Evolutionary conservation across 257 asterid genomes (phyloP).

Genomic region (Salvia rosmarinus): DNA sequence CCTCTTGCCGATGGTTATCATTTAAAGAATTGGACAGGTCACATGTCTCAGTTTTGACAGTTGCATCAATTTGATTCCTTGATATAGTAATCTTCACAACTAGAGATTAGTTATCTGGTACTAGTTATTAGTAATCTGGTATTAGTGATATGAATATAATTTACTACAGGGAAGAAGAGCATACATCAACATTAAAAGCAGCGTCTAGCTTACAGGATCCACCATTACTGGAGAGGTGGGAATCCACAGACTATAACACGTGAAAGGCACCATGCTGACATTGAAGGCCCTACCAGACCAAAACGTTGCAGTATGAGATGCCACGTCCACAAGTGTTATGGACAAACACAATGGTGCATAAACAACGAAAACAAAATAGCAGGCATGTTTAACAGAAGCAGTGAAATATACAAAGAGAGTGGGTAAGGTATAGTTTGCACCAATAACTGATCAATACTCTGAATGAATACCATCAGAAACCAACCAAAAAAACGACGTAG

Average conservation of each 20-base stretch:
- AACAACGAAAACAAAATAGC: not conserved
- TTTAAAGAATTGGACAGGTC: conserved; percentile 32
- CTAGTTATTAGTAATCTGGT: conserved; percentile 14
- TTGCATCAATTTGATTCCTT: conserved; percentile 52
- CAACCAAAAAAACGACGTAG: conserved; percentile 5
- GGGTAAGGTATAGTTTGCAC: conserved; percentile 9
- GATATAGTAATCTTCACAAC: conserved; percentile 49
- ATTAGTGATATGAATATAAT: conserved; percentile 7
- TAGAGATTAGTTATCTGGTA: conserved; percentile 18
- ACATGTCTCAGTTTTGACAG: conserved; percentile 44
- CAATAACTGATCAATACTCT: not conserved
- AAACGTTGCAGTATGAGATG: conserved; percentile 29
- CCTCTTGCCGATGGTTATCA: conserved; percentile 33
- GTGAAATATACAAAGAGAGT: not conserved
- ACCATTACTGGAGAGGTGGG: conserved; percentile 58
- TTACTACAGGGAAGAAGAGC: conserved; percentile 27
- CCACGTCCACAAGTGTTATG: not conserved
- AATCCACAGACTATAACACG: conserved; percentile 75
- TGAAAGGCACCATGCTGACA: conserved; percentile 65
- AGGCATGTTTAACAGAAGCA: not conserved
- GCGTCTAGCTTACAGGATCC: conserved; percentile 70
- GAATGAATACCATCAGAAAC: conserved; percentile 3
- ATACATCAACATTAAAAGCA: conserved; percentile 65
- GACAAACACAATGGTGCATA: conserved; percentile 7
- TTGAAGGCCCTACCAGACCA: conserved; percentile 66